phyloP scores from a whole-genome alignment of 2,329 filamentous ascomycete species.

The Colletotrichum trifolii region DNA sequence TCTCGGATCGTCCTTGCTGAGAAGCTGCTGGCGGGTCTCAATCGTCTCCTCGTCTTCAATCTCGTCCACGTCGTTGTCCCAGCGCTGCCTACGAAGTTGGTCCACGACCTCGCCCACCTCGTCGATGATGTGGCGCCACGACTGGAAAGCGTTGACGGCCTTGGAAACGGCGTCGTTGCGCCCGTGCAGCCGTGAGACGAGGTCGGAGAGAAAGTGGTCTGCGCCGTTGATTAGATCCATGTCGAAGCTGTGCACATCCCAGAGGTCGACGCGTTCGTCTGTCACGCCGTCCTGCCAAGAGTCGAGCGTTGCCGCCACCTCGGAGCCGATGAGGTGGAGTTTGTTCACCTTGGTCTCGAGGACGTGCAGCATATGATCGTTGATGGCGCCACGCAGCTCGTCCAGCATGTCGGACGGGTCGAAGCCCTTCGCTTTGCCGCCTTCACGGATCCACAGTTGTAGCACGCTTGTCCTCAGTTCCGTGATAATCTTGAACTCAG shows the following conservation, averaged over 20 bases:
- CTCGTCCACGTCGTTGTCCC: conserved; percentile 80
- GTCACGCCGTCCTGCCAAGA: conserved; percentile 68
- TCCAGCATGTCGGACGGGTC: conserved; percentile 76
- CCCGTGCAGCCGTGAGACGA: conserved; percentile 78
- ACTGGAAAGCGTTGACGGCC: conserved; percentile 72
- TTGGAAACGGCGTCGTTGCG: conserved; percentile 73
- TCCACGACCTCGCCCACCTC: conserved; percentile 72
- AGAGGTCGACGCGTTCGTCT: conserved; percentile 67
- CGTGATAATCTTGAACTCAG: conserved; percentile 76
- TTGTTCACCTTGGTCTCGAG: conserved; percentile 72
- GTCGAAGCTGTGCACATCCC: conserved; percentile 73
- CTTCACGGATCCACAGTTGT: conserved; percentile 79
- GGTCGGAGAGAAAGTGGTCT: conserved; percentile 73
- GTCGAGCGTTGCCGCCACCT: conserved; percentile 70
- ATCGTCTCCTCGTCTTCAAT: conserved; percentile 80
- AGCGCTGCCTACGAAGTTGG: conserved; percentile 73
- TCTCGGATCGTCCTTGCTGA: conserved; percentile 79
- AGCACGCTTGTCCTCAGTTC: conserved; percentile 76
- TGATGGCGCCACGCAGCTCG: conserved; percentile 75
- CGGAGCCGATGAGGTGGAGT: conserved; percentile 72
- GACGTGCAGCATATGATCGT: conserved; percentile 72
- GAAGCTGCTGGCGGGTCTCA: conserved; percentile 71
- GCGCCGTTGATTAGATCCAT: conserved; percentile 75
- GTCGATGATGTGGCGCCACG: conserved; percentile 80
- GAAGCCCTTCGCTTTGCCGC: conserved; percentile 72